Conservation (phyloP, 2,329 filamentous ascomycete genomes). For the Daldinia eschscholtzii region DNA sequence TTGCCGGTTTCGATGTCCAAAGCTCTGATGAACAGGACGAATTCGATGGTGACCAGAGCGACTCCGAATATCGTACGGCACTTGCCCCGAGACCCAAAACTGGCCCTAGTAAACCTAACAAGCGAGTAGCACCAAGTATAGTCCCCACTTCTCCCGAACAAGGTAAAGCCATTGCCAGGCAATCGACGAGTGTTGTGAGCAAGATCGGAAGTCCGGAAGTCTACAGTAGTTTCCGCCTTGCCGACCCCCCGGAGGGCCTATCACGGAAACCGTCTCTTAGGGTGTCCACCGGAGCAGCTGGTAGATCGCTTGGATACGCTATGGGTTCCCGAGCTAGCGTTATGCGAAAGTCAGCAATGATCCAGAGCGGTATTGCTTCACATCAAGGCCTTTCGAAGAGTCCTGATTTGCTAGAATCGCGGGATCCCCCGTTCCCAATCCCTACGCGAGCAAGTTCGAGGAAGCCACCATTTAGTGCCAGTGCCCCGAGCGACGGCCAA, state of each 20-base stretch:
- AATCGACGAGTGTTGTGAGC: conserved; percentile 53
- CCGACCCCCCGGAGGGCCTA: conserved; percentile 48
- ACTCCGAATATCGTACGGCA: conserved; percentile 75
- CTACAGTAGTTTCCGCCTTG: conserved; percentile 60
- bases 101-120: conserved; percentile 55
- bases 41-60: conserved; percentile 72
- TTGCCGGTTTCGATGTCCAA: conserved; percentile 82
- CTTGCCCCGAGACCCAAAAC: conserved; percentile 70
- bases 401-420: conserved; percentile 71
- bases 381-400: conserved; percentile 75
- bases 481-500: conserved; percentile 77
- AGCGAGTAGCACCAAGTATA: conserved; percentile 58
- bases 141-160: conserved; percentile 61
- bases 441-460: conserved; percentile 90
- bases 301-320: conserved; percentile 53
- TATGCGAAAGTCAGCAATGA: conserved; percentile 83
- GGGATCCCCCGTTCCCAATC: conserved; percentile 88
- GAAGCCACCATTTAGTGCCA: conserved; percentile 74
- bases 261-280: conserved; percentile 52
- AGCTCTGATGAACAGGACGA: conserved; percentile 77
- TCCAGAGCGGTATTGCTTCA: conserved; percentile 80
- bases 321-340: conserved; percentile 66
- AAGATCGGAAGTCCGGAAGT: conserved; percentile 57
- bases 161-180: conserved; percentile 34
- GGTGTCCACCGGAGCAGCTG: conserved; percentile 48